phyloP scores from a whole-genome alignment of 352 stramenopile species.

The Globisporangium echinulatum region DNA sequence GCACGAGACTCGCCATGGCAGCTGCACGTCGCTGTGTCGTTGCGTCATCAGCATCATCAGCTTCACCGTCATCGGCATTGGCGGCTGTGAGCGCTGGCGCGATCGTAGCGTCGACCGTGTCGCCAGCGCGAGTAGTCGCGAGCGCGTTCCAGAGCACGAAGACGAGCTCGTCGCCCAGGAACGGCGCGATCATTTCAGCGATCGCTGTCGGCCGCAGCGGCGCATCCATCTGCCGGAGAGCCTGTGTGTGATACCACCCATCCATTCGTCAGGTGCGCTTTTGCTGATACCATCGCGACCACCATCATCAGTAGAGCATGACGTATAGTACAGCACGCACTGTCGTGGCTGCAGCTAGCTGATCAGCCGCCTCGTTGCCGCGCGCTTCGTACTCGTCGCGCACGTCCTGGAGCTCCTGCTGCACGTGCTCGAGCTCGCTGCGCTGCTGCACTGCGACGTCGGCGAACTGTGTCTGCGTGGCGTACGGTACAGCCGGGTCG shows the following conservation, averaged over 20 bases:
- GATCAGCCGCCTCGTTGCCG: constrained; percentile 21
- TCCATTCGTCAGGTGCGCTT: too few relatives aligned
- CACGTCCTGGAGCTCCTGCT: constrained; percentile 16
- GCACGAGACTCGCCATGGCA: constrained; percentile 34
- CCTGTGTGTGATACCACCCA: too few relatives aligned
- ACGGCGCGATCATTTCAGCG: constrained; percentile 36
- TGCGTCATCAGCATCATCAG: not conserved
- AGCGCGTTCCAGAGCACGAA: constrained; percentile 59
- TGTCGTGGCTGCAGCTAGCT: constrained; percentile 20
- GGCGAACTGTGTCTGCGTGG: constrained; percentile 37
- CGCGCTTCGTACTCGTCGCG: constrained; percentile 8
- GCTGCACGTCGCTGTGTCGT: constrained; percentile 31
- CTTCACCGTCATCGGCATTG: not conserved
- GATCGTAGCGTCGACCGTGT: constrained; percentile 15
- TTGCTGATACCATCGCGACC: too few relatives aligned
- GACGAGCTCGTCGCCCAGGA: constrained; percentile 50
- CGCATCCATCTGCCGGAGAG: constrained; percentile 29
- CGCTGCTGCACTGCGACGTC: constrained; percentile 23
- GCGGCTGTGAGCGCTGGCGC: not conserved
- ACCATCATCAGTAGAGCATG: not conserved
- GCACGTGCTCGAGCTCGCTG: constrained; percentile 5
- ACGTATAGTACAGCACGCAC: not conserved
- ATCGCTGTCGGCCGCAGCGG: constrained; percentile 24
- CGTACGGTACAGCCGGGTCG: constrained; percentile 25
- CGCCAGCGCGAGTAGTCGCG: constrained; percentile 20